These are phyloP conservation scores for Yamadazyma oceani DNA, from an alignment of 1,139 yeast genomes.

Conservation along the genomic window DNA sequence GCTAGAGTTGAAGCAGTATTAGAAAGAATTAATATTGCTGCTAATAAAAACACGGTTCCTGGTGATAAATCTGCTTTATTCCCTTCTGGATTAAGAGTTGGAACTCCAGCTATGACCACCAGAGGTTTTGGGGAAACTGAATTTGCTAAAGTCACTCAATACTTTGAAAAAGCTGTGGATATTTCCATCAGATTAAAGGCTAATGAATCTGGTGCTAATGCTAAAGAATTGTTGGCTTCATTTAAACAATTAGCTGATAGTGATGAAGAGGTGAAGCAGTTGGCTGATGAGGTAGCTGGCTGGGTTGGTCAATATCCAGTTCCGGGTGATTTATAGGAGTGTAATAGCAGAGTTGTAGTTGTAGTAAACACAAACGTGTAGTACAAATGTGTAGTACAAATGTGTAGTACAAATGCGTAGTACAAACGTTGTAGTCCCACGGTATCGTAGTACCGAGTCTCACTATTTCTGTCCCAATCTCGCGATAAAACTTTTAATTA, in stretches of 20 bases:
- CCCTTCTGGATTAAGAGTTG: slow-evolving; percentile 95
- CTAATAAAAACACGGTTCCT: slow-evolving; percentile 94
- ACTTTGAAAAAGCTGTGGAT: slow-evolving; percentile 76
- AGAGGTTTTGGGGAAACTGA: slow-evolving; percentile 85
- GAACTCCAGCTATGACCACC: slow-evolving; percentile 98
- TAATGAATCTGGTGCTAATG: slow-evolving; percentile 57
- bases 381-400: too few relatives aligned
- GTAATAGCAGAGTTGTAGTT: too few relatives aligned
- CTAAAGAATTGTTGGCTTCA: slow-evolving; percentile 62
- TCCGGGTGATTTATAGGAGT: slow-evolving; percentile 62
- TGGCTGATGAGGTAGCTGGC: slow-evolving; percentile 59
- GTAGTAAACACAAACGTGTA: too few relatives aligned
- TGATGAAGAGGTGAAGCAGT: slow-evolving; percentile 54
- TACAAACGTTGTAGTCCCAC: too few relatives aligned
- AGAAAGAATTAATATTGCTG: slow-evolving; percentile 89
- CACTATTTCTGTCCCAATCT: not conserved
- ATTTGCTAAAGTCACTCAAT: slow-evolving; percentile 74
- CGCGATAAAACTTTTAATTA: not conserved
- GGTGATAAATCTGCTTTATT: slow-evolving; percentile 94
- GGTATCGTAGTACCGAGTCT: too few relatives aligned
- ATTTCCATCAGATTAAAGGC: slow-evolving; percentile 60
- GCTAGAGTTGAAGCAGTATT: slow-evolving; percentile 92
- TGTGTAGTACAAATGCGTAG: too few relatives aligned
- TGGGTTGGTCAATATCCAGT: slow-evolving; percentile 76
- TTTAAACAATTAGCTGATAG: slow-evolving; percentile 67